Percentiles rank a stretch among this genome's conserved stretches.
Evolutionary conservation across 768 basidiomycete species (phyloP).

Genomic region (Termitomyces heimii): DNA sequence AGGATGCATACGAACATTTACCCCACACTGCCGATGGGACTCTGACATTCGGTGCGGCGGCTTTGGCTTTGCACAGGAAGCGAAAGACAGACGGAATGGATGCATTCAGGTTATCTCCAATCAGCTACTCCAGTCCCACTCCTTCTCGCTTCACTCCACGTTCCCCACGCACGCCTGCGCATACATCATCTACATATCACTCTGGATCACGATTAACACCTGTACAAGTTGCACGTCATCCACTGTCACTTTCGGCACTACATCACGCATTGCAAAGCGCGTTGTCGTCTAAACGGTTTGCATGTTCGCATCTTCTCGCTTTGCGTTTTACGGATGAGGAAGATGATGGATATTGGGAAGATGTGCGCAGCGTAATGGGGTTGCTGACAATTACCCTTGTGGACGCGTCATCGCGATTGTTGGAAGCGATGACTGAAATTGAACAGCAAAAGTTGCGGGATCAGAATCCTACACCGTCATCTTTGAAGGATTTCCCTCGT

Average conservation of each 20-base stretch:
- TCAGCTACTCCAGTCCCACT: conserved; percentile 23
- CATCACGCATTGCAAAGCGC: conserved; percentile 59
- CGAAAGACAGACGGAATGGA: conserved; percentile 46
- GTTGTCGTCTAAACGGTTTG: conserved; percentile 66
- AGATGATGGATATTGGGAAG: conserved; percentile 80
- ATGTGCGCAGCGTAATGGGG: conserved; percentile 69
- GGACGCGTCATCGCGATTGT: conserved; percentile 57
- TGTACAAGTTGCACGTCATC: conserved; percentile 55
- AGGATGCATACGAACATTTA: conserved; percentile 13
- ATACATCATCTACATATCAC: conserved; percentile 23
- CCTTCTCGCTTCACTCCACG: conserved; percentile 21
- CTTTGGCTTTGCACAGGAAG: conserved; percentile 53
- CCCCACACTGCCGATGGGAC: conserved; percentile 13
- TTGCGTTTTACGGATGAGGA: conserved; percentile 67
- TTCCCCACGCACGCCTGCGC: conserved; percentile 23
- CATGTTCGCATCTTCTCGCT: conserved; percentile 75
- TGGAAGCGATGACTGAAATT: conserved; percentile 55
- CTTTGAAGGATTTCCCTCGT: conserved; percentile 1
- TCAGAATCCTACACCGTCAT: conserved; percentile 36
- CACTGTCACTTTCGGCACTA: conserved; percentile 60
- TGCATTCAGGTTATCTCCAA: conserved; percentile 34
- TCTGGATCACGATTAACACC: conserved; percentile 59
- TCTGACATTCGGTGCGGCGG: conserved; percentile 51
- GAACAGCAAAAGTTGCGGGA: conserved; percentile 51
- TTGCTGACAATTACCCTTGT: conserved; percentile 61